Conservation (phyloP, 805 yeast genomes). For the Cephaloascus albidus region DNA sequence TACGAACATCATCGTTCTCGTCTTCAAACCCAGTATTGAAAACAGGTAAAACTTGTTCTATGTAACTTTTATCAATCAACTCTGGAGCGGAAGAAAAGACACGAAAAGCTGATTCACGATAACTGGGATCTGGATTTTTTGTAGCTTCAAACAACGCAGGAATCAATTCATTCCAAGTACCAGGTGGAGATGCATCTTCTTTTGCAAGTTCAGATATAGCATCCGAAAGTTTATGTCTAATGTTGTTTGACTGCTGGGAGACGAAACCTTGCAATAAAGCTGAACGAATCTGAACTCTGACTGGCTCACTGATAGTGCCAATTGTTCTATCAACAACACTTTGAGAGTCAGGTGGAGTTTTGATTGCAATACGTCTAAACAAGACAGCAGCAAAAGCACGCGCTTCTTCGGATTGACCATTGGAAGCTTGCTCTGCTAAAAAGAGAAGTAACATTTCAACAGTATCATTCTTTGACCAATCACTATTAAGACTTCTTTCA, state of each 20-base stretch:
- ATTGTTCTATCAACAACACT: conserved; percentile 70
- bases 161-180: conserved; percentile 70
- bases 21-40: conserved; percentile 81
- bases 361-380: conserved; percentile 78
- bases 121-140: conserved; percentile 43
- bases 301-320: conserved; percentile 54
- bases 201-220: conserved; percentile 89
- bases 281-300: conserved; percentile 52
- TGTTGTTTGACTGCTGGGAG: conserved; percentile 57
- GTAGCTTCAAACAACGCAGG: conserved; percentile 68
- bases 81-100: conserved; percentile 81
- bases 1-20: conserved; percentile 70
- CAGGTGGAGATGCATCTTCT: conserved; percentile 42
- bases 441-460: conserved; percentile 68
- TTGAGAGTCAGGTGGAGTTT: conserved; percentile 58
- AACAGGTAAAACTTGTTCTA: conserved; percentile 51
- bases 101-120: conserved; percentile 87
- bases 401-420: conserved; percentile 49
- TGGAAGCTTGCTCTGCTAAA: conserved; percentile 70
- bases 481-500: conserved; percentile 59
- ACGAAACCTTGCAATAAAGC: conserved; percentile 68
- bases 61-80: conserved; percentile 51
- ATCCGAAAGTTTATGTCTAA: conserved; percentile 88
- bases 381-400: conserved; percentile 78
- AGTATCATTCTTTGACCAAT: conserved; percentile 64